phyloP scores from a whole-genome alignment of 495 filamentous ascomycete genomes.

The Chaetomium cochliodes region DNA sequence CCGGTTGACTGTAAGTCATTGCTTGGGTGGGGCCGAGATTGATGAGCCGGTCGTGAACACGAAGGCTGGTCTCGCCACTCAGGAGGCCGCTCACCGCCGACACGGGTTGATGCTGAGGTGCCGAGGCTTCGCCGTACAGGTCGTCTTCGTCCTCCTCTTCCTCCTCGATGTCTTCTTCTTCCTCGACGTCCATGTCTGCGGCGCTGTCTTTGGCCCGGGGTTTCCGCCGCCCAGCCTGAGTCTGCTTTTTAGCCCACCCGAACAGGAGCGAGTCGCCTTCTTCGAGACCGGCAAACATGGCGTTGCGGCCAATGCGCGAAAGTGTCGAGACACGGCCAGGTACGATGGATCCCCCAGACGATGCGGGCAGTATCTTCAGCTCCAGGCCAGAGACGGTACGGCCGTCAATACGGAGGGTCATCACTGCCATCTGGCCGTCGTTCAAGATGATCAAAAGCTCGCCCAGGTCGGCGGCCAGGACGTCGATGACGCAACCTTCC shows the following conservation, averaged over 20 bases:
- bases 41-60: constrained; percentile 69
- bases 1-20: constrained; percentile 60
- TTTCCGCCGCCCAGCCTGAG: constrained; percentile 54
- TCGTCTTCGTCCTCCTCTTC: constrained; percentile 55
- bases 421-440: constrained; percentile 68
- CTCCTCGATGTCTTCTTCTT: constrained; percentile 42
- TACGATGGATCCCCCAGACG: constrained; percentile 61
- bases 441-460: constrained; percentile 83
- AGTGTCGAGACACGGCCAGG: constrained; percentile 66
- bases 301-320: constrained; percentile 63
- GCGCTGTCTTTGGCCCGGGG: constrained; percentile 47
- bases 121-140: constrained; percentile 67
- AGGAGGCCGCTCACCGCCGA: constrained; percentile 36
- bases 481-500: constrained; percentile 77
- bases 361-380: constrained; percentile 58
- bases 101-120: constrained; percentile 30
- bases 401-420: constrained; percentile 88
- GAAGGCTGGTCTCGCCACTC: constrained; percentile 66
- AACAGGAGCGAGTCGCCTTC: constrained; percentile 78
- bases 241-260: constrained; percentile 66
- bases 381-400: constrained; percentile 83
- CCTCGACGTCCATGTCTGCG: constrained; percentile 54
- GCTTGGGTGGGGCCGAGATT: constrained; percentile 78
- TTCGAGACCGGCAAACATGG: constrained; percentile 82
- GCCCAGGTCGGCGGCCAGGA: constrained; percentile 67